Evolutionary conservation across 2,329 filamentous ascomycete genomes (phyloP).

Genomic region (Sordariomycetes sp.): DNA sequence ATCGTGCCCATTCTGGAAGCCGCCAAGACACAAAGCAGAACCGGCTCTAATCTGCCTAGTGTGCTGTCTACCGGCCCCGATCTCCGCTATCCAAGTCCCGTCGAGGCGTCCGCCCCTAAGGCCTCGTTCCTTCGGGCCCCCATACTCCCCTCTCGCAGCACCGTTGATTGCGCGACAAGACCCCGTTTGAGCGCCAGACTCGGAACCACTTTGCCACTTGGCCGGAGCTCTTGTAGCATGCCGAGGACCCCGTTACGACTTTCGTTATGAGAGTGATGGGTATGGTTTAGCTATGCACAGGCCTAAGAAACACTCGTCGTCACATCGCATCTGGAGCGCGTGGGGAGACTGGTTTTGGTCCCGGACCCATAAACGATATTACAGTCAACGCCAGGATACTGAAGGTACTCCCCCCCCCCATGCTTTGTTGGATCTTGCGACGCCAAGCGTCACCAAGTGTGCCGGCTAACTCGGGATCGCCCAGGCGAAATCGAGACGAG

Average conservation of each 20-base stretch:
- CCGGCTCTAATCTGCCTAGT: neutral
- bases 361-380: conserved; percentile 14
- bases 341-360: conserved; percentile 19
- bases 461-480: neutral
- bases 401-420: conserved; percentile 14
- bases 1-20: neutral
- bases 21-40: neutral
- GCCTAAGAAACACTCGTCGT: neutral
- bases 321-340: conserved; percentile 2
- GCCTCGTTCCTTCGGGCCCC: too few relatives aligned
- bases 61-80: neutral
- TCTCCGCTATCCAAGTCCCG: too few relatives aligned
- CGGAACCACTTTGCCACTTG: too few relatives aligned
- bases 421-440: neutral
- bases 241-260: too few relatives aligned
- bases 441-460: neutral
- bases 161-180: too few relatives aligned
- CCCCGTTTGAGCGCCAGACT: too few relatives aligned
- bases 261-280: neutral
- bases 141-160: too few relatives aligned
- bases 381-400: conserved; percentile 15
- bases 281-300: neutral
- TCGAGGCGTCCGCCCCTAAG: too few relatives aligned
- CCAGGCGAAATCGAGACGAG: conserved; percentile 1
- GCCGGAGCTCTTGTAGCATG: too few relatives aligned